Base-by-base conservation (phyloP, 805 yeast species). In the Ogataea philodendri region DNA sequence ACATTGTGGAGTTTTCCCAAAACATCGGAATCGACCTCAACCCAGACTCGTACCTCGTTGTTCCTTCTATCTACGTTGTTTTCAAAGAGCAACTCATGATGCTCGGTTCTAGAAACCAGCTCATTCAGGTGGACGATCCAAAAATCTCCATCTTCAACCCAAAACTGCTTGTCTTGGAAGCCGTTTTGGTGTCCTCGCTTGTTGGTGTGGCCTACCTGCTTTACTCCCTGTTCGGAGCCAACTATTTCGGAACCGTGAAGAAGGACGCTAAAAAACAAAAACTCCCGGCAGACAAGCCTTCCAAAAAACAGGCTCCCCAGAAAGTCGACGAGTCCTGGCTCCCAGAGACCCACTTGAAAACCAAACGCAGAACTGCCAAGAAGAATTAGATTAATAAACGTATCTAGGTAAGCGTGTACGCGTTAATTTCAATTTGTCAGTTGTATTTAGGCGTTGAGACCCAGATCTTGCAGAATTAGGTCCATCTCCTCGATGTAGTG, bases 111-210 rank as follows among this genome's bases (percentile, higher is more conserved):
- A 67, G 73, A 51, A 72, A 77, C 32, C 79, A 76, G 51, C 61
- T 79, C 41, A 63, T 84, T 28, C 57, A 66, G 15, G 73, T 88
- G 38, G 60, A 60, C 8, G 95, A 87, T 50, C 73, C 72, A 22
- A 72, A 80, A 38, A 65, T 88, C 49, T 81, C 94, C 1, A 45
- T 80, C 35, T 78, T 81, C 62, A 76, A 84, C 55, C 93, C 89
- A 9, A 78, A 80, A 60, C 72, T 87, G 52, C 54, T 86, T 40
- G 57, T 83, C 22, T 72, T 83, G 46, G 82, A 78, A 55, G 33
- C 76, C 10, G 47, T 84, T 16, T 61, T 85, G 39, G 48, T 66
- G 3, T 70, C 62, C 15, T 57, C 79, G 13, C 35, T 79, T 18
- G 78, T 65, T 33, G 72, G 64, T 26, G 48, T 71, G 30, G 78